phyloP scores from a whole-genome alignment of 225 moss, liverwort and hornwort genomes.

The Antitrichia curtipendula region DNA sequence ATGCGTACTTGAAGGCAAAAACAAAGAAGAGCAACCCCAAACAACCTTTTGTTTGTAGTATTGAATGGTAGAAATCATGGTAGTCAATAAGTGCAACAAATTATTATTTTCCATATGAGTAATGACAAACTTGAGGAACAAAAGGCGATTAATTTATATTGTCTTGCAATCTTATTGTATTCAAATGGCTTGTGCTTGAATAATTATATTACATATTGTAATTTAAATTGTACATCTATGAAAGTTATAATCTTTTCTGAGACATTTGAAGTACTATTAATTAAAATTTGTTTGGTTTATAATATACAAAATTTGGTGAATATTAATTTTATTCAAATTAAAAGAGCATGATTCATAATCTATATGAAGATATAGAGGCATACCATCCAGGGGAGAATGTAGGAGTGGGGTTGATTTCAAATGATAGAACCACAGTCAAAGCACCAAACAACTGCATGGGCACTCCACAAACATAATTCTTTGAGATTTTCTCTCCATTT shows the following conservation, averaged over 20 bases:
- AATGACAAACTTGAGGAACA: background rate
- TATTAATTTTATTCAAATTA: background rate
- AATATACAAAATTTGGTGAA: background rate
- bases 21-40: too few relatives aligned
- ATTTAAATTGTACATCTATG: background rate
- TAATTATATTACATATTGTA: background rate
- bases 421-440: slow-evolving; percentile 18
- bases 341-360: background rate
- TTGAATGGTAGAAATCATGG: too few relatives aligned
- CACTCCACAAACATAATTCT: background rate
- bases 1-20: background rate
- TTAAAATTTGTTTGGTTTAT: accelerated
- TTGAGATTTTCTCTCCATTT: too few relatives aligned
- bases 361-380: background rate
- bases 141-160: accelerated
- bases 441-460: background rate
- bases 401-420: slow-evolving; percentile 39
- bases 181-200: background rate
- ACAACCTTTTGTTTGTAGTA: background rate
- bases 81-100: background rate
- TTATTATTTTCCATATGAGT: background rate
- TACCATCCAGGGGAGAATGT: slow-evolving; percentile 25
- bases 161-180: background rate
- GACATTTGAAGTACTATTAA: background rate
- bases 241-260: background rate